Conservation (phyloP, 257 asterid species). For the Nicotiana tabacum region DNA sequence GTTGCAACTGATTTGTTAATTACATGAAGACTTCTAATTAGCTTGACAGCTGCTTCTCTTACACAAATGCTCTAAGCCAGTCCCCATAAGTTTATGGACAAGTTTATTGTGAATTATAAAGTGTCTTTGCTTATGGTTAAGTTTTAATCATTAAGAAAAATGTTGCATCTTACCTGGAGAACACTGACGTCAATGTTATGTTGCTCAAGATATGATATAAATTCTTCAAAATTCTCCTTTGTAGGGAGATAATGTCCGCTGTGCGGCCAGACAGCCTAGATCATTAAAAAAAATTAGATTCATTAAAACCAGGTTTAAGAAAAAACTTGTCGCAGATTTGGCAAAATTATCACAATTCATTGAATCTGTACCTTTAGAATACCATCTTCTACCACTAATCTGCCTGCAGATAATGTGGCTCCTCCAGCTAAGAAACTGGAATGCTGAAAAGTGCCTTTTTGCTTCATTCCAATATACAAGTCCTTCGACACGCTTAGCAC, state of each 20-base stretch:
- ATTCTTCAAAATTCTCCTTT: constrained; percentile 77
- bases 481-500: constrained; percentile 65
- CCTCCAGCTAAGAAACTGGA: constrained; percentile 98
- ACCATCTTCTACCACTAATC: constrained; percentile 70
- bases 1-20: neutral
- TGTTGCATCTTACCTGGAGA: constrained; percentile 49
- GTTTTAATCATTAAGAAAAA: neutral
- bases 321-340: neutral
- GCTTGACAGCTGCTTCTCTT: no score
- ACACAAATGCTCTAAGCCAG: no score
- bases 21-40: no score
- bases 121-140: neutral
- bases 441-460: constrained; percentile 78
- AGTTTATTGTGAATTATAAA: neutral
- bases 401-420: constrained; percentile 84
- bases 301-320: neutral
- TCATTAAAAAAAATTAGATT: neutral
- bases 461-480: constrained; percentile 71
- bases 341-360: neutral
- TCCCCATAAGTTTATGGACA: no score
- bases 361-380: constrained; percentile 48
- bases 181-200: constrained; percentile 51
- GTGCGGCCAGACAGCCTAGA: constrained; percentile 93
- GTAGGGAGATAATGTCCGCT: constrained; percentile 98
- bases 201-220: constrained; percentile 55